Evolutionary conservation across 306 rosid species (phyloP).

Genomic region (Leucaena leucocephala): DNA sequence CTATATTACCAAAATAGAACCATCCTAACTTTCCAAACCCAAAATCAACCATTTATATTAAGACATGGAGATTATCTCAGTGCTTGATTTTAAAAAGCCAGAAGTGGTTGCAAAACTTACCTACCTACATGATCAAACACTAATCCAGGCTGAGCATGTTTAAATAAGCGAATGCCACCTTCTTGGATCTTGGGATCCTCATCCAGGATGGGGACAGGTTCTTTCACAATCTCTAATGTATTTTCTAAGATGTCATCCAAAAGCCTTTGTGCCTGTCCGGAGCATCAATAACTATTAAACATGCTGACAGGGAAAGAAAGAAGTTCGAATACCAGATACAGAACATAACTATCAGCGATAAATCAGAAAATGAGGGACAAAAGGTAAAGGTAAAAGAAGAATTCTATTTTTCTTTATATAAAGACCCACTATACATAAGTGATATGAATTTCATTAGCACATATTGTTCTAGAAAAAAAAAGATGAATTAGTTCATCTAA

Average conservation of each 20-base stretch:
- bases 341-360: slow-evolving; percentile 30
- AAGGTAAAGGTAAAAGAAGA: neutral
- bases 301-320: neutral
- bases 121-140: slow-evolving; percentile 71
- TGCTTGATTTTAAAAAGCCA: slow-evolving; percentile 4
- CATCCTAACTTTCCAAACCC: slow-evolving; percentile 25
- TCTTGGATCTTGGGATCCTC: slow-evolving; percentile 52
- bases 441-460: neutral
- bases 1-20: slow-evolving; percentile 20
- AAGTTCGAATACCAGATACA: neutral
- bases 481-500: neutral
- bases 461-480: neutral
- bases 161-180: slow-evolving; percentile 76
- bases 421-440: neutral
- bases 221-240: slow-evolving; percentile 63
- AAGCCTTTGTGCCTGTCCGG: slow-evolving; percentile 76
- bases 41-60: slow-evolving; percentile 27
- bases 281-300: neutral
- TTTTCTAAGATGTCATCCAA: slow-evolving; percentile 72
- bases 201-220: slow-evolving; percentile 40
- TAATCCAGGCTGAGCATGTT: slow-evolving; percentile 71
- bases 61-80: neutral
- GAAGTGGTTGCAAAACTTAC: slow-evolving; percentile 34
- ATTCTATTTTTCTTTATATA: neutral
- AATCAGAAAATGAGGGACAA: neutral